phyloP scores from a whole-genome alignment of 2,329 filamentous ascomycete genomes.

The Alternaria arbusti region DNA sequence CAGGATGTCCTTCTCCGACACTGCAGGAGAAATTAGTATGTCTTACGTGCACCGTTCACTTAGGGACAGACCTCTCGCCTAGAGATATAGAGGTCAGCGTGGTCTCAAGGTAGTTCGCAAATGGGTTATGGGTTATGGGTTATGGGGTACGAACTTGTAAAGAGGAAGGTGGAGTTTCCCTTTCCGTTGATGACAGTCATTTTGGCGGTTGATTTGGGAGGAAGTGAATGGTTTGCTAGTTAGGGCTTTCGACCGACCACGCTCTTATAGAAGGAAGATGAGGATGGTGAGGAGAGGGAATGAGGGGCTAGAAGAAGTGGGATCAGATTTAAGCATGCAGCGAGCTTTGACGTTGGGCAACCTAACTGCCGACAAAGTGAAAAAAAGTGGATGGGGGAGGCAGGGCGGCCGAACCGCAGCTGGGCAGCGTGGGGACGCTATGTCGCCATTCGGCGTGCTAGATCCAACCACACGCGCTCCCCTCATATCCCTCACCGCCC shows the following conservation, averaged over 20 bases:
- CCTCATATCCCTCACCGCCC: constrained; percentile 10
- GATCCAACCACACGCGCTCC: constrained; percentile 9
- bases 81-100: no score
- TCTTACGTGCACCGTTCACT: no score
- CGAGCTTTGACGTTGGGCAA: constrained; percentile 21
- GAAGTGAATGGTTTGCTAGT: constrained; percentile 35
- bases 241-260: constrained; percentile 50
- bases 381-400: constrained; percentile 4
- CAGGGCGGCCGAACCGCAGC: neutral
- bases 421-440: no score
- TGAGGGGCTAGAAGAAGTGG: constrained; percentile 35
- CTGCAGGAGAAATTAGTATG: no score
- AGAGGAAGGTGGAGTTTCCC: constrained; percentile 31
- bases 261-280: constrained; percentile 23
- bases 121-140: no score
- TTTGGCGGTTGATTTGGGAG: constrained; percentile 18
- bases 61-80: no score
- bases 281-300: constrained; percentile 9
- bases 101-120: no score
- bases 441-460: constrained; percentile 7
- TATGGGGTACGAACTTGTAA: no score
- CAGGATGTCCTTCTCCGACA: constrained; percentile 69
- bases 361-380: constrained; percentile 40
- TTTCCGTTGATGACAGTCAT: constrained; percentile 39
- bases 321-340: constrained; percentile 33